phyloP scores from a whole-genome alignment of 1,284 basidiomycete species.

The Entoloma clypeatum region DNA sequence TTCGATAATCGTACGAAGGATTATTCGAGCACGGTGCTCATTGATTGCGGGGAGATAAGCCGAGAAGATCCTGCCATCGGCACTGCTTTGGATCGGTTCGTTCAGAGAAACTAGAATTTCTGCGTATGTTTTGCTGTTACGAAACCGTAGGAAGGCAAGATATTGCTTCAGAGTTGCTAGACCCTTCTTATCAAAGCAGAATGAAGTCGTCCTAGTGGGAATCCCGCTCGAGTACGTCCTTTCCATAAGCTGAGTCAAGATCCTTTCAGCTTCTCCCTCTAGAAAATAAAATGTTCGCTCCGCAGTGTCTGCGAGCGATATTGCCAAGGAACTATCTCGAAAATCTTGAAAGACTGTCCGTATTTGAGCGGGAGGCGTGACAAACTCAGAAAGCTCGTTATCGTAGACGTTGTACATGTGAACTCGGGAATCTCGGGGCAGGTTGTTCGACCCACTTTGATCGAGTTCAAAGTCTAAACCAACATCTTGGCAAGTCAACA shows the following conservation, averaged over 20 bases:
- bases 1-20: conserved; percentile 28
- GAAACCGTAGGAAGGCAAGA: conserved; percentile 50
- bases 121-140: conserved; percentile 46
- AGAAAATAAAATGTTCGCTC: conserved; percentile 39
- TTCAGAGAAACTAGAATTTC: conserved; percentile 29
- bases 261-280: conserved; percentile 38
- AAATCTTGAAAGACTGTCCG: conserved; percentile 44
- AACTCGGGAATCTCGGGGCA: conserved; percentile 34
- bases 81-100: conserved; percentile 23
- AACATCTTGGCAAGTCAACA: neutral
- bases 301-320: conserved; percentile 33
- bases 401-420: conserved; percentile 51
- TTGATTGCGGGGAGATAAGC: conserved; percentile 27
- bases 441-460: conserved; percentile 14
- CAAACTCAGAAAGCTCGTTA: conserved; percentile 43
- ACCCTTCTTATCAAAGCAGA: conserved; percentile 32
- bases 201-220: conserved; percentile 19
- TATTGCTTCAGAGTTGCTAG: conserved; percentile 42
- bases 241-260: conserved; percentile 33
- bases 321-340: conserved; percentile 28
- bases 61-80: conserved; percentile 27
- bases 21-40: conserved; percentile 26
- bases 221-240: conserved; percentile 21
- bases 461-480: neutral
- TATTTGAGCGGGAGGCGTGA: conserved; percentile 28